A percentile compares a stretch with the other conserved stretches of the same genome.
These are phyloP conservation scores for Silene conica DNA, from an alignment of 148 eudicot genomes.

Conservation along the genomic window DNA sequence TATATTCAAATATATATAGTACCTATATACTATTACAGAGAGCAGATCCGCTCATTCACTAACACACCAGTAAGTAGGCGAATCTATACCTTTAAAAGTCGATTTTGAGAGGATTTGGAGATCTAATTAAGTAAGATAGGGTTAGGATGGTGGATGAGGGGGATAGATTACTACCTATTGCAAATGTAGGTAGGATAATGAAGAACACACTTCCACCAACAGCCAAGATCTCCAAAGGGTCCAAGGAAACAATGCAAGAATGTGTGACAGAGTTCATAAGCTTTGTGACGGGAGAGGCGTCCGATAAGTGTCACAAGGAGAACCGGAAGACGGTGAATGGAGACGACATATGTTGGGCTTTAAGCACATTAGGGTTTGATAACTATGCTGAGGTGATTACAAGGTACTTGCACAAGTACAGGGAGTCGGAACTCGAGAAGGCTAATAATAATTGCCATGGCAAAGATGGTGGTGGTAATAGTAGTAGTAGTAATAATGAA, in stretches of 20 bases:
- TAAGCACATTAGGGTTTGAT: constrained; percentile 52
- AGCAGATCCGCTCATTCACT: constrained; percentile 4
- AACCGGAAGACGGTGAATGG: constrained; percentile 58
- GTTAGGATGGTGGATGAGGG: constrained; percentile 30
- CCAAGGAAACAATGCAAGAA: constrained; percentile 55
- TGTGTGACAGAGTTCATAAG: constrained; percentile 57
- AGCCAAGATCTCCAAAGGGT: constrained; percentile 58
- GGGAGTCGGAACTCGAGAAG: constrained; percentile 41
- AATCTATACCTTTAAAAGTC: constrained; percentile 12
- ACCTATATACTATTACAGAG: neutral
- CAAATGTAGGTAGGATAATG: constrained; percentile 56
- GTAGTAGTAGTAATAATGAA: neutral
- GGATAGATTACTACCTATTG: constrained; percentile 44
- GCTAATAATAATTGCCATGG: constrained; percentile 21
- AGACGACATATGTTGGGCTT: constrained; percentile 57
- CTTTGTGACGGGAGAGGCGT: constrained; percentile 53
- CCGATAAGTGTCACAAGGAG: constrained; percentile 64
- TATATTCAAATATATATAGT: constrained; percentile 1
- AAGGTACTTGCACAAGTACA: constrained; percentile 38
- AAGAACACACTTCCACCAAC: constrained; percentile 41
- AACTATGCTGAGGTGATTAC: constrained; percentile 38
- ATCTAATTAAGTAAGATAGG: constrained; percentile 1
- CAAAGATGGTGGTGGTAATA: constrained; percentile 5
- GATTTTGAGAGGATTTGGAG: neutral
- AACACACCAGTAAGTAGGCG: neutral